Evolutionary conservation across 495 filamentous ascomycete species (phyloP).

Genomic region (Hypomontagnella monticulosa): DNA sequence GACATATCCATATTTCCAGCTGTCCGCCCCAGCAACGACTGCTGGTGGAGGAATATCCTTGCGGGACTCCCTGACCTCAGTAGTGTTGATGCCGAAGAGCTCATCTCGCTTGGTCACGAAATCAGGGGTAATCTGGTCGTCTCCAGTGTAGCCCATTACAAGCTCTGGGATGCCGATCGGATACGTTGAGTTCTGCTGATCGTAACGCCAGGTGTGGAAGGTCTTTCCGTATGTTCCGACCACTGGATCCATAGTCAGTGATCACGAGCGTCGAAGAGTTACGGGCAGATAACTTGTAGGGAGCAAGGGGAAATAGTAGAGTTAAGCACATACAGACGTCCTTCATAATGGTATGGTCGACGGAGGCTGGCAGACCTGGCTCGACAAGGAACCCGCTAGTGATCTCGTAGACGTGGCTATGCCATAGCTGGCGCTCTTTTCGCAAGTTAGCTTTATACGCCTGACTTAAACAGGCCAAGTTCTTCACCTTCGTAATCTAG

Average conservation of each 20-base stretch:
- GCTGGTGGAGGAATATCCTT: constrained; percentile 30
- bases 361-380: constrained; percentile 43
- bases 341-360: constrained; percentile 52
- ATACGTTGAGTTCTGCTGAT: constrained; percentile 42
- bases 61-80: constrained; percentile 30
- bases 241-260: constrained; percentile 21
- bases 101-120: constrained; percentile 64
- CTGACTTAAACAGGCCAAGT: not conserved
- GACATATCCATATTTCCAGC: constrained; percentile 44
- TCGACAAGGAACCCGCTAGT: constrained; percentile 51
- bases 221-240: constrained; percentile 52
- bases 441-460: not conserved
- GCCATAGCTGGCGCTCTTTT: constrained; percentile 49
- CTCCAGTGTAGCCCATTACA: constrained; percentile 50
- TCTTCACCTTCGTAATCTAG: constrained; percentile 41
- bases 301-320: not conserved
- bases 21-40: constrained; percentile 38
- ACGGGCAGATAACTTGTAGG: not conserved
- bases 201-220: constrained; percentile 52
- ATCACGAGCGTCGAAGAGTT: not conserved
- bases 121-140: constrained; percentile 59
- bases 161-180: constrained; percentile 53
- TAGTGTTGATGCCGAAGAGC: constrained; percentile 57
- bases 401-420: constrained; percentile 53
- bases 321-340: constrained; percentile 31